Percentiles rank a stretch among this genome's conserved stretches.
Evolutionary conservation across 208 protist species (phyloP).

Genomic region (Trichomonas vaginalis): DNA sequence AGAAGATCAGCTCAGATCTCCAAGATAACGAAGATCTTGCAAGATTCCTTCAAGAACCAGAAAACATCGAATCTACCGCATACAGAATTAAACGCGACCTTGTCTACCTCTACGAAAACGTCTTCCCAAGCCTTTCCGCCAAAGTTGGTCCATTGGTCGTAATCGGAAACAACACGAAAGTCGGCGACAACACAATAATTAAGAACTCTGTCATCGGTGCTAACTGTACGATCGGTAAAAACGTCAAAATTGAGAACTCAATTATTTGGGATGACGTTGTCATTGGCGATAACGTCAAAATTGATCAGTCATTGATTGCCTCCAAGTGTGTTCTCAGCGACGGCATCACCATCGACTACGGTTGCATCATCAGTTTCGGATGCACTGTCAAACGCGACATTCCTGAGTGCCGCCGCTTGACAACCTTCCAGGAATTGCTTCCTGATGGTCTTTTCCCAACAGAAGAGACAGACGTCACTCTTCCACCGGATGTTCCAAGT

Average conservation of each 20-base stretch:
- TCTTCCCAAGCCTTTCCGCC: neutral
- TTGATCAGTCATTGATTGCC: neutral
- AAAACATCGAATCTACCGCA: neutral
- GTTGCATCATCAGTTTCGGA: neutral
- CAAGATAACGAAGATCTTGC: neutral
- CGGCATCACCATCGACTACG: neutral
- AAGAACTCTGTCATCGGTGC: neutral
- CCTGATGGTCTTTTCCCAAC: neutral
- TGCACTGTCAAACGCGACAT: neutral
- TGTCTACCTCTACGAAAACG: neutral
- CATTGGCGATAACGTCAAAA: neutral
- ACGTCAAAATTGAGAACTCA: neutral
- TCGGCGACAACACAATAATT: neutral
- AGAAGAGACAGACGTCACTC: neutral
- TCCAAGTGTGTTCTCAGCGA: neutral
- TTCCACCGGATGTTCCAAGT: neutral
- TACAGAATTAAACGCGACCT: neutral
- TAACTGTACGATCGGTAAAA: neutral
- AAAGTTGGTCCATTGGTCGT: neutral
- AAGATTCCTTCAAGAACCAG: neutral
- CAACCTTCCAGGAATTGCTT: neutral
- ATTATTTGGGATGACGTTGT: neutral
- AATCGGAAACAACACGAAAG: neutral
- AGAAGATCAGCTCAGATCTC: neutral
- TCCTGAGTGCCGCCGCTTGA: neutral